Conservation (phyloP, 805 yeast species). For the Wickerhamiella allomyrinae region DNA sequence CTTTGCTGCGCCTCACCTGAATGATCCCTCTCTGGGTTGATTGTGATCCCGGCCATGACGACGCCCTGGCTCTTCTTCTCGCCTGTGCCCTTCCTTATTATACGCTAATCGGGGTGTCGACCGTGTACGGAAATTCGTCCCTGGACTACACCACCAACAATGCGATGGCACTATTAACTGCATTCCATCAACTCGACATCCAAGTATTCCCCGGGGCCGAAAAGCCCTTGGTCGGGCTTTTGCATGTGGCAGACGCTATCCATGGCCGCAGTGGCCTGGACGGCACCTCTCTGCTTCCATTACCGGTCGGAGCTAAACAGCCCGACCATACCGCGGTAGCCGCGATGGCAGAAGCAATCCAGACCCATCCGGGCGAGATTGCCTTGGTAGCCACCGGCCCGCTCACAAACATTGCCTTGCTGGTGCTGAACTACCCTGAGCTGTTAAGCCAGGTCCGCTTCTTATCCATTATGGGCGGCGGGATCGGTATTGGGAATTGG, state of each 20-base stretch:
- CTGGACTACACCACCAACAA: conserved; percentile 52
- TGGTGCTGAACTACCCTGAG: conserved; percentile 43
- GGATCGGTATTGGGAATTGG: conserved; percentile 32
- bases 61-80: conserved; percentile 58
- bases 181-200: conserved; percentile 34
- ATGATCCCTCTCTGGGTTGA: conserved; percentile 69
- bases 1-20: too few relatives aligned
- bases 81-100: conserved; percentile 46
- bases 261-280: conserved; percentile 70
- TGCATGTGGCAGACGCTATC: conserved; percentile 43
- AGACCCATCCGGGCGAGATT: conserved; percentile 33
- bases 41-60: conserved; percentile 91
- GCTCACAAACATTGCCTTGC: conserved; percentile 51
- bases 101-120: conserved; percentile 52
- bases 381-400: conserved; percentile 66
- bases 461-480: conserved; percentile 70
- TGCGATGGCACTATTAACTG: conserved; percentile 51
- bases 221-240: conserved; percentile 38
- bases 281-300: conserved; percentile 50
- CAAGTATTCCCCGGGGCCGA: conserved; percentile 57
- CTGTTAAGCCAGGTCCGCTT: conserved; percentile 34
- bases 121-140: conserved; percentile 61
- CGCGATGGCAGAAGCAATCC: conserved; percentile 32
- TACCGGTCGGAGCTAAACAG: conserved; percentile 26
- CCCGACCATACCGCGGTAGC: conserved; percentile 28